phyloP scores from a whole-genome alignment of 768 basidiomycete genomes.

The Polyporus arcularius region DNA sequence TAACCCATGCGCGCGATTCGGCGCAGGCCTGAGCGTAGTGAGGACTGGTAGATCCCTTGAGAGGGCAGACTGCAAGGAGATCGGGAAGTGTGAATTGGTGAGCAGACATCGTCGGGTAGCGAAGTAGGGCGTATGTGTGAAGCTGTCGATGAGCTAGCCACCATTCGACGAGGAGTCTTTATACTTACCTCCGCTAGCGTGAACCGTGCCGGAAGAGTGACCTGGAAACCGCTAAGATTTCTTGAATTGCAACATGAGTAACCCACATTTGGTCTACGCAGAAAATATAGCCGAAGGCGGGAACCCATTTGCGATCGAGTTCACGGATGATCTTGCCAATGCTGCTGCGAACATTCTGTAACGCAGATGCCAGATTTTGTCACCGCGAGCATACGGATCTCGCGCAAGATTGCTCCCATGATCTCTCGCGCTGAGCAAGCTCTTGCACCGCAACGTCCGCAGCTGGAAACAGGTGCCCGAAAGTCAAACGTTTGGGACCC shows the following conservation, averaged over 20 bases:
- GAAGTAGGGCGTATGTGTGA: neutral
- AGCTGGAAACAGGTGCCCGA: neutral
- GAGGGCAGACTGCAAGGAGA: conserved; percentile 49
- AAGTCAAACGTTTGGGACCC: neutral
- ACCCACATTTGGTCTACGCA: neutral
- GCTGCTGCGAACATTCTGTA: neutral
- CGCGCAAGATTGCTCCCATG: neutral
- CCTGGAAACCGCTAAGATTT: neutral
- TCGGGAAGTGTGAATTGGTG: conserved; percentile 56
- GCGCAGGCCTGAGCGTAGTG: conserved; percentile 57
- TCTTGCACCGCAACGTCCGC: neutral
- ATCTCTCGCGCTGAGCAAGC: neutral
- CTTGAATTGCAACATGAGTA: neutral
- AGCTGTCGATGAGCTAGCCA: neutral
- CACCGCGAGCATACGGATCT: neutral
- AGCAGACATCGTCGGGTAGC: conserved; percentile 9
- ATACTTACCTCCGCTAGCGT: neutral
- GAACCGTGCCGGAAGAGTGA: neutral
- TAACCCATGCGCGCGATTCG: conserved; percentile 66
- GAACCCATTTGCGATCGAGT: neutral
- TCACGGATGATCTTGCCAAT: neutral
- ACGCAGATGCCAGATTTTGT: neutral
- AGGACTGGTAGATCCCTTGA: conserved; percentile 56
- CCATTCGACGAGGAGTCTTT: neutral
- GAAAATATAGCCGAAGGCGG: neutral